These are phyloP conservation scores for Piromyces sp. DNA, from an alignment of 192 early-diverging fungal genomes.

Conservation along the genomic window DNA sequence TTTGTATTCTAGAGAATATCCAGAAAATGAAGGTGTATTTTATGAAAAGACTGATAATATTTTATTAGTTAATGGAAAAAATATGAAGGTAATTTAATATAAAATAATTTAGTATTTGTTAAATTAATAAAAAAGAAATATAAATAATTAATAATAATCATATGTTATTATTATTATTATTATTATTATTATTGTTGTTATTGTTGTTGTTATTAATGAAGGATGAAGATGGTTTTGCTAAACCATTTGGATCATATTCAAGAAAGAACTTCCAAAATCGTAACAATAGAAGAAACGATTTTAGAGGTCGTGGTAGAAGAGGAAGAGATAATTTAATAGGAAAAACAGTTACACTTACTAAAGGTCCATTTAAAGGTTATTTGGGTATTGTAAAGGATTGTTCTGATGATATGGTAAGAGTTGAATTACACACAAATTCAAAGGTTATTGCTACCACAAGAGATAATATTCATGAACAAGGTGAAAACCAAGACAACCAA, in stretches of 20 bases:
- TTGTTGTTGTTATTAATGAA: slow-evolving; percentile 12
- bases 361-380: slow-evolving; percentile 93
- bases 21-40: slow-evolving; percentile 60
- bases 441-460: slow-evolving; percentile 62
- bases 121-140: too few relatives aligned
- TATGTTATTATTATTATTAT: too few relatives aligned
- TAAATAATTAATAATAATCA: not conserved
- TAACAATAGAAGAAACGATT: slow-evolving; percentile 13
- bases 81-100: not conserved
- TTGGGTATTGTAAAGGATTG: slow-evolving; percentile 87
- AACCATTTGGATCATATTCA: not conserved
- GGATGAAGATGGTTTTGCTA: slow-evolving; percentile 9
- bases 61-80: slow-evolving; percentile 4
- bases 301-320: slow-evolving; percentile 16
- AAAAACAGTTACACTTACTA: slow-evolving; percentile 64
- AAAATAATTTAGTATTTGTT: too few relatives aligned
- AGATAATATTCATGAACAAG: slow-evolving; percentile 51
- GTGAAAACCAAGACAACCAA: not conserved
- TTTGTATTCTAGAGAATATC: slow-evolving; percentile 50
- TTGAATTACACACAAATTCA: slow-evolving; percentile 84
- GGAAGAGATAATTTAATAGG: slow-evolving; percentile 29
- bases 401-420: slow-evolving; percentile 46
- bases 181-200: not conserved
- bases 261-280: slow-evolving; percentile 15
- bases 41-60: slow-evolving; percentile 49